Conservation (phyloP, 2,329 filamentous ascomycete species). For the Calonectria multiphialidica region DNA sequence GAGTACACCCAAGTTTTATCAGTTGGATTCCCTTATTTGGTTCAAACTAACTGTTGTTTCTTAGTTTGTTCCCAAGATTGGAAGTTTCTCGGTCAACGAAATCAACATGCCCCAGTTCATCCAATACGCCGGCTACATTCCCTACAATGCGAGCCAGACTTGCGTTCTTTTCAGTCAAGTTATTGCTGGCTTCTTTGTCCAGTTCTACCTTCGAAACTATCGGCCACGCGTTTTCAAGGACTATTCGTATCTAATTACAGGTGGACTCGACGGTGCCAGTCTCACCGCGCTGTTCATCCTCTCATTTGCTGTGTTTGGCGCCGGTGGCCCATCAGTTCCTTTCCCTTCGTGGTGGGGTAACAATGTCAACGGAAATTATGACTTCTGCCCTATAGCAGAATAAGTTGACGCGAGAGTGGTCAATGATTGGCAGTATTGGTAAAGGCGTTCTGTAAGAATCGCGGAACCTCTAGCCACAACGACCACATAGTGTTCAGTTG, state of each 20-base stretch:
- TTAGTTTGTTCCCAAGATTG: slow-evolving; percentile 61
- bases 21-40: not conserved
- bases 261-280: slow-evolving; percentile 65
- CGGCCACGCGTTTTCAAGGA: slow-evolving; percentile 64
- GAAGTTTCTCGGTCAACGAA: slow-evolving; percentile 53
- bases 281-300: slow-evolving; percentile 63
- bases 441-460: not conserved
- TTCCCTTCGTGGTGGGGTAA: slow-evolving; percentile 70
- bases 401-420: slow-evolving; percentile 25
- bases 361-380: slow-evolving; percentile 60
- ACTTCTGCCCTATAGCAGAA: slow-evolving; percentile 57
- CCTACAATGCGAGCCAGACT: slow-evolving; percentile 67
- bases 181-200: slow-evolving; percentile 60
- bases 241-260: slow-evolving; percentile 65
- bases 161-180: slow-evolving; percentile 64
- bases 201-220: slow-evolving; percentile 66
- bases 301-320: slow-evolving; percentile 68
- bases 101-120: slow-evolving; percentile 67
- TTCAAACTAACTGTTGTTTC: not conserved
- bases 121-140: slow-evolving; percentile 66
- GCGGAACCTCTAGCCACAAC: slow-evolving; percentile 1
- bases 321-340: slow-evolving; percentile 55
- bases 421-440: not conserved
- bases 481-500: slow-evolving; percentile 3
- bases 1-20: slow-evolving; percentile 27